phyloP scores from a whole-genome alignment of 1,284 basidiomycete species.

The Cryptococcus jaspeensis region DNA sequence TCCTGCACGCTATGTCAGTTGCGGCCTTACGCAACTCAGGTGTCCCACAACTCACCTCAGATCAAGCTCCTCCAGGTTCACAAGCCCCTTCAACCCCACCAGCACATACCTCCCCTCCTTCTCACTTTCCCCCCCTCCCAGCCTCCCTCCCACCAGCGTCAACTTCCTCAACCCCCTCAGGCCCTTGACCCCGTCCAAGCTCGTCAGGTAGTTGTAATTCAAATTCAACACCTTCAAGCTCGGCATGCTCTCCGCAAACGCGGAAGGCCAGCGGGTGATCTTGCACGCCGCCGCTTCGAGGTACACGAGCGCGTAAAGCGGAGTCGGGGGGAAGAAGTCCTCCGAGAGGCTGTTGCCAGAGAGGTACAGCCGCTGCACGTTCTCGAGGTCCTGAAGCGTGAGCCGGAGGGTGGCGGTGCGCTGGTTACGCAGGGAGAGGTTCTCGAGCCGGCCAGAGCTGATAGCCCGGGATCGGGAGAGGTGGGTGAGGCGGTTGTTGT shows the following conservation, averaged over 20 bases:
- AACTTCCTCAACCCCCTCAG: constrained; percentile 74
- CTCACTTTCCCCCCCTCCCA: constrained; percentile 56
- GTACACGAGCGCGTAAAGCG: constrained; percentile 78
- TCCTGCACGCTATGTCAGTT: constrained; percentile 56
- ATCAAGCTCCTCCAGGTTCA: constrained; percentile 79
- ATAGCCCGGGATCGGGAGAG: constrained; percentile 49
- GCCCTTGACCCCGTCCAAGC: constrained; percentile 68
- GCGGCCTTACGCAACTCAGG: no score
- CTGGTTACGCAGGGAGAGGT: constrained; percentile 88
- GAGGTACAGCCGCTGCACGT: constrained; percentile 89
- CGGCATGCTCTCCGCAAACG: constrained; percentile 67
- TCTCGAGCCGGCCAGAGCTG: constrained; percentile 68
- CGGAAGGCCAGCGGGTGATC: constrained; percentile 68
- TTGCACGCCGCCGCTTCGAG: constrained; percentile 90
- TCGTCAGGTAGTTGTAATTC: constrained; percentile 87
- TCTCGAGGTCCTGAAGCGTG: constrained; percentile 71
- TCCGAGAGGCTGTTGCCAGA: constrained; percentile 59
- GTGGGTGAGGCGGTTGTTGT: constrained; percentile 71
- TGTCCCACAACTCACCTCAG: constrained; percentile 78
- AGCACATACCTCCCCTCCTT: constrained; percentile 57
- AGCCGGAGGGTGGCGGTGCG: constrained; percentile 44
- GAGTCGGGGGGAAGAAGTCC: constrained; percentile 61
- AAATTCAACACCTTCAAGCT: constrained; percentile 91
- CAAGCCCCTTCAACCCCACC: constrained; percentile 66
- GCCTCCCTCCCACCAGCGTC: constrained; percentile 77